Conservation (phyloP, 139 green algal genomes). For the Asterochloris sp. region DNA sequence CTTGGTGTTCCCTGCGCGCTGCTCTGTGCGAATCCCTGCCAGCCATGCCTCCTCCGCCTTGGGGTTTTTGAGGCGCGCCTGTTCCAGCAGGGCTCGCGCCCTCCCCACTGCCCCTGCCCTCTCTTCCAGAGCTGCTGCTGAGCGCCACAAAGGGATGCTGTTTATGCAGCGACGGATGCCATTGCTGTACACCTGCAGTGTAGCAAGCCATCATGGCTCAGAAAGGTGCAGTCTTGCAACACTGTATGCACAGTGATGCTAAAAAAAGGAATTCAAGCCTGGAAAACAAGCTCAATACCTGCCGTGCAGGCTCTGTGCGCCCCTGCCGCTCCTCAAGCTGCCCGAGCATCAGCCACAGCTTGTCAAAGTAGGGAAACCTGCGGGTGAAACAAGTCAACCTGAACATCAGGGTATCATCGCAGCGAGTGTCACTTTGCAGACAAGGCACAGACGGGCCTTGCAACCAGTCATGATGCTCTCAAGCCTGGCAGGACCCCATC, state of each 20-base stretch:
- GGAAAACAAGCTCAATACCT: neutral
- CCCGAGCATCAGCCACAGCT: constrained; percentile 94
- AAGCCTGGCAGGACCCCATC: no score
- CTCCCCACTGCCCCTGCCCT: constrained; percentile 59
- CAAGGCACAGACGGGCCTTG: no score
- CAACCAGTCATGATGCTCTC: no score
- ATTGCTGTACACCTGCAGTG: constrained; percentile 23
- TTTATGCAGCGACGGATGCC: constrained; percentile 58
- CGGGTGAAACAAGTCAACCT: no score
- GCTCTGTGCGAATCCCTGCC: constrained; percentile 84
- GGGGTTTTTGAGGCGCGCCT: constrained; percentile 78
- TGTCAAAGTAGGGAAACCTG: constrained; percentile 79
- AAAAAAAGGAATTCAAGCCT: no score
- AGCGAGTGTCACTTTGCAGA: no score
- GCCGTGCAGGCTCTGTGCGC: constrained; percentile 31
- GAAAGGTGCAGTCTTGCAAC: no score
- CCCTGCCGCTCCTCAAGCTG: constrained; percentile 84
- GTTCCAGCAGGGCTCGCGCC: constrained; percentile 48
- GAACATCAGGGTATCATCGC: no score
- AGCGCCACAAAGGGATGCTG: constrained; percentile 70
- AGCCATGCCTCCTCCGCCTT: constrained; percentile 87
- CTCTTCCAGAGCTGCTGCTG: constrained; percentile 80
- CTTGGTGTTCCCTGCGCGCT: constrained; percentile 62
- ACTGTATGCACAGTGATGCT: no score
- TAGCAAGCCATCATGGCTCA: no score